These are phyloP conservation scores for Cyanodermella asteris DNA, from an alignment of 2,329 filamentous ascomycete genomes.

Conservation along the genomic window DNA sequence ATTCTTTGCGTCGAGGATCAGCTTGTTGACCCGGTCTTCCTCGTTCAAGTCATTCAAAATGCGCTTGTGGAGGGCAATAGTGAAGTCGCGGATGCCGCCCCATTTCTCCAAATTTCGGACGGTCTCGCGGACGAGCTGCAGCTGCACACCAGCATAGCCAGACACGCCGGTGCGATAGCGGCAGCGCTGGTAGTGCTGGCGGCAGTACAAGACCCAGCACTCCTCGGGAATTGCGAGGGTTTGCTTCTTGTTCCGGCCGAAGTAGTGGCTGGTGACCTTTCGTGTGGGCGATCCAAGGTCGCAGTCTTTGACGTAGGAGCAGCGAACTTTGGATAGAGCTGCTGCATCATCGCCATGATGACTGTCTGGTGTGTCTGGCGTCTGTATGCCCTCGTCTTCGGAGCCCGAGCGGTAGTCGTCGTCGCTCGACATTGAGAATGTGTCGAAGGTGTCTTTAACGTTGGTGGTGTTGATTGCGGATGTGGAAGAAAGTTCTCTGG, in stretches of 20 bases:
- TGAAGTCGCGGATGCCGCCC: constrained; percentile 25
- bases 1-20: too few species aligned
- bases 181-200: constrained; percentile 62
- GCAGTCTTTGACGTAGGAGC: background rate
- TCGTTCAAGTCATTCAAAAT: too few species aligned
- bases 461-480: too few species aligned
- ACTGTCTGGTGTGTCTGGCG: too few species aligned
- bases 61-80: constrained; percentile 3
- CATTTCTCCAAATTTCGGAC: constrained; percentile 41
- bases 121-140: constrained; percentile 40
- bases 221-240: constrained; percentile 46
- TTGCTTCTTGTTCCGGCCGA: constrained; percentile 61
- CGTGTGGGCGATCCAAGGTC: constrained; percentile 21
- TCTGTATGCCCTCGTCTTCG: too few species aligned
- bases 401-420: too few species aligned
- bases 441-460: too few species aligned
- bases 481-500: too few species aligned
- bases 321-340: too few species aligned
- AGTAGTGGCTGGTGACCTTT: constrained; percentile 63
- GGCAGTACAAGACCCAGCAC: constrained; percentile 57
- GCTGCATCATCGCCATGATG: too few species aligned
- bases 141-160: constrained; percentile 32
- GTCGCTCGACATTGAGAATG: too few species aligned
- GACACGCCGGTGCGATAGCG: constrained; percentile 44
- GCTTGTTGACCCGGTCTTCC: too few species aligned